Evolutionary conservation across 345 rosid species (phyloP), one percentile per base, ranked within the genome.

Genomic region (Gynandropsis gynandra): DNA sequence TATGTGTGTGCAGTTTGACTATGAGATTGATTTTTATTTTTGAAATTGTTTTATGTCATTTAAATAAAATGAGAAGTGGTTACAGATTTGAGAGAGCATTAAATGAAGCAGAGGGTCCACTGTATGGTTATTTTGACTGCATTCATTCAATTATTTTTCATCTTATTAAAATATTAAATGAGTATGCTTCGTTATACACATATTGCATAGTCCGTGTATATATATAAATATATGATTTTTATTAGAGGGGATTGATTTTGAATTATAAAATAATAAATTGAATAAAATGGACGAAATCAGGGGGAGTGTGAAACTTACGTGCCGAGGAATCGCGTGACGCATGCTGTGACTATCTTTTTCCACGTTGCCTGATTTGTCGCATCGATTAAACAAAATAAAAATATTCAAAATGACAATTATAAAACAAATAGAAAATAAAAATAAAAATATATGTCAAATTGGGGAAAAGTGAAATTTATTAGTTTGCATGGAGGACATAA

Each of bases 291-390:
- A 42, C 62, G 39, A 49, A 49, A 49, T 10, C 7, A 31, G 16
- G 19, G 50, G 14, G n/a, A n/a, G n/a, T 40, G 51, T 47, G 61
- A 38, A 36, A 40, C 24, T 42, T 39, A 59, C 60, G 56, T 53
- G 33, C 47, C 50, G 50, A 56, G 13, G 41, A 56, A 43, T 27
- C 48, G 61, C 56, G 47, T 36, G 69, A 50, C 43, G 10, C 33
- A 45, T 19, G 60, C 55, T 47, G 49, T 42, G 32, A 64, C 59
- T 54, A 54, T 55, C 62, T 15, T 37, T 64, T 36, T 54, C 74
- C 44, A 39, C 37, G 45, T 60, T 59, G 20, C 74, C 66, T 64
- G 70, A 70, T 70, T 64, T 70, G 70, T 64, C 48, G 42, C 63
- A 42, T 56, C 56, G n/a, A n/a, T 51, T 36, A 15, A 15, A 14